Percentiles rank a stretch among this genome's conserved stretches.
Conservation (phyloP, 2,329 filamentous ascomycete genomes). For the Beauveria sp. region DNA sequence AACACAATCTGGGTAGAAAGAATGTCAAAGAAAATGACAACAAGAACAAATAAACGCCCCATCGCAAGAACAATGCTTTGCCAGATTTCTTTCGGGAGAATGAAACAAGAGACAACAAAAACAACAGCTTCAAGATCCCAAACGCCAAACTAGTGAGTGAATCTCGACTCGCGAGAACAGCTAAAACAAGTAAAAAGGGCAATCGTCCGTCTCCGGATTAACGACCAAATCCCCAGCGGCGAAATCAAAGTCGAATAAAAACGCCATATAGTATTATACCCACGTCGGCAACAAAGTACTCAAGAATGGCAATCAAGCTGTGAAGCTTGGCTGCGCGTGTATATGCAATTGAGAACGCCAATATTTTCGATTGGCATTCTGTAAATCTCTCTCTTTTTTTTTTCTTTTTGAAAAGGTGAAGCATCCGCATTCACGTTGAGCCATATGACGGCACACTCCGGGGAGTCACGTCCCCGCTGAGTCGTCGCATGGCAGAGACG, state of each 20-base stretch:
- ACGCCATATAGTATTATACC: background rate
- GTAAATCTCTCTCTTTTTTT: background rate
- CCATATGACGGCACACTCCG: conserved; percentile 44
- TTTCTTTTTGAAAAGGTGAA: background rate
- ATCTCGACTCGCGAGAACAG: background rate
- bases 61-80: background rate
- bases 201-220: background rate
- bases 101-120: background rate
- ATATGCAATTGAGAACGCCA: conserved; percentile 2
- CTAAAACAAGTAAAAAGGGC: no score
- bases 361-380: background rate
- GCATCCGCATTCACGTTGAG: conserved; percentile 22
- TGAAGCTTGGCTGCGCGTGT: conserved; percentile 2
- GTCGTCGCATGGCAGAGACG: conserved; percentile 34
- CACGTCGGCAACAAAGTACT: conserved; percentile 1
- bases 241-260: background rate
- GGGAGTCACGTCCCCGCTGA: conserved; percentile 47
- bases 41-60: background rate
- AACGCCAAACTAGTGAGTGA: conserved; percentile 2
- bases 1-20: background rate
- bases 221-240: background rate
- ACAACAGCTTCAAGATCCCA: background rate
- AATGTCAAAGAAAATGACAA: background rate
- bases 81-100: background rate
- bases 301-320: background rate